phyloP scores from a whole-genome alignment of 768 basidiomycete species.

The Infundibulicybe gibba region DNA sequence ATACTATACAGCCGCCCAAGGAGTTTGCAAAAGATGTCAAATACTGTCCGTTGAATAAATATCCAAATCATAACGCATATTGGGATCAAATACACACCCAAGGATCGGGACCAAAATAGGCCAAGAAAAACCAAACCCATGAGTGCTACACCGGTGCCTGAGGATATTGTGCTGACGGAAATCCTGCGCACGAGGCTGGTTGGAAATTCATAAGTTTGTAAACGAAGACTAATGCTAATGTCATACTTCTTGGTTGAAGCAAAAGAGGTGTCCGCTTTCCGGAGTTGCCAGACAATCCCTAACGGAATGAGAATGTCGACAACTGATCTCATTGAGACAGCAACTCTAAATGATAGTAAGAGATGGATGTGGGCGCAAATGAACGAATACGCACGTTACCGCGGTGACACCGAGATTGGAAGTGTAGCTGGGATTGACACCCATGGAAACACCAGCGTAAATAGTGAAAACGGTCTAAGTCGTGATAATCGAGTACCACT shows the following conservation, averaged over 20 bases:
- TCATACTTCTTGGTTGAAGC: conserved; percentile 5
- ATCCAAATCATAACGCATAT: too few species aligned
- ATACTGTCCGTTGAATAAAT: conserved; percentile 1
- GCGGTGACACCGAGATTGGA: conserved; percentile 3
- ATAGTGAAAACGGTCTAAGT: background rate
- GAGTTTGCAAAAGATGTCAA: conserved; percentile 2
- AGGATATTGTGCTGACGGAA: conserved; percentile 5
- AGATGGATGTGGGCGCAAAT: background rate
- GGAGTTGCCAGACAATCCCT: conserved; percentile 9
- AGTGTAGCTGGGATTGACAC: background rate
- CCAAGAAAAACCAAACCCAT: conserved; percentile 4
- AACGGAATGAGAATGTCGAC: conserved; percentile 7
- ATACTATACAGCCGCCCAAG: conserved; percentile 11
- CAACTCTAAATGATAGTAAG: background rate
- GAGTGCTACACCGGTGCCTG: conserved; percentile 4
- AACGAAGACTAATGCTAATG: background rate
- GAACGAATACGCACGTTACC: conserved; percentile 3
- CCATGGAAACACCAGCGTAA: background rate
- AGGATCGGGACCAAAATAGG: conserved; percentile 1
- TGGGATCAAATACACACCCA: background rate
- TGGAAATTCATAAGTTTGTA: background rate
- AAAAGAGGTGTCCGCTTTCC: conserved; percentile 4
- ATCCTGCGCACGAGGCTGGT: conserved; percentile 8
- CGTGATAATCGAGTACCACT: background rate
- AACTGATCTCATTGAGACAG: conserved; percentile 3